Conservation (phyloP, 2,329 filamentous ascomycete genomes). For the Colletotrichum lini region DNA sequence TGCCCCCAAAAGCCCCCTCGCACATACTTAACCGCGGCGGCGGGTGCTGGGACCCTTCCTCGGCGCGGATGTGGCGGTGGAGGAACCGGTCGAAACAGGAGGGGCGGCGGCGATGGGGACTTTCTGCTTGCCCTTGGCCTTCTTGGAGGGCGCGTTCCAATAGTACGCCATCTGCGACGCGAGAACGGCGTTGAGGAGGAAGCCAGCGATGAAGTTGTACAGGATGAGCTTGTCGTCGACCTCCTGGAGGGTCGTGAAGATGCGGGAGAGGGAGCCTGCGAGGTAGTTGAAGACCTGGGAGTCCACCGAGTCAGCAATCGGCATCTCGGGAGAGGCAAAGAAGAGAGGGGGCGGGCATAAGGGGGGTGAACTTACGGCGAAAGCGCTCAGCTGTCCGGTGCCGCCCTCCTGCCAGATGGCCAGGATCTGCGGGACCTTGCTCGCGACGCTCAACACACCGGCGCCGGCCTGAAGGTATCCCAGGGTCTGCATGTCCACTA, state of each 20-base stretch:
- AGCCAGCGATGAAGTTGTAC: conserved; percentile 93
- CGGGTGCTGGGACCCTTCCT: conserved; percentile 61
- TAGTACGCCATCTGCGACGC: conserved; percentile 95
- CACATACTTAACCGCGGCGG: conserved; percentile 55
- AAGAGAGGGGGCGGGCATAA: background rate
- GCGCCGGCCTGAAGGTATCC: conserved; percentile 86
- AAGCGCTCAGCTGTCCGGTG: conserved; percentile 96
- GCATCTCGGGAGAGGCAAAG: background rate
- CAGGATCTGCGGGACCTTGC: conserved; percentile 93
- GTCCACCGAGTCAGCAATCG: background rate
- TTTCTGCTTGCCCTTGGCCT: conserved; percentile 60
- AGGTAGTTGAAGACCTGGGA: conserved; percentile 97
- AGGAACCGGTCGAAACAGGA: conserved; percentile 42
- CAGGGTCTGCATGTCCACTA: conserved; percentile 78
- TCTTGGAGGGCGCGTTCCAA: conserved; percentile 81
- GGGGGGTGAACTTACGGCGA: conserved; percentile 77
- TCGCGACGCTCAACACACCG: conserved; percentile 85
- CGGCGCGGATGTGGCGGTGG: conserved; percentile 46
- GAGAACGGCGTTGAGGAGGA: conserved; percentile 88
- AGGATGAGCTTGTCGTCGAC: conserved; percentile 97
- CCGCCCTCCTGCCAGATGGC: conserved; percentile 88
- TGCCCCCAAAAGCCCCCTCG: no score
- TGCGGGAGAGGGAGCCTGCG: conserved; percentile 89
- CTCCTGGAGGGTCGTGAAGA: conserved; percentile 98
- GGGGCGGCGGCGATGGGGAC: conserved; percentile 45